Conservation (phyloP, 768 basidiomycete genomes). For the Pleurotus citrinopileatus region DNA sequence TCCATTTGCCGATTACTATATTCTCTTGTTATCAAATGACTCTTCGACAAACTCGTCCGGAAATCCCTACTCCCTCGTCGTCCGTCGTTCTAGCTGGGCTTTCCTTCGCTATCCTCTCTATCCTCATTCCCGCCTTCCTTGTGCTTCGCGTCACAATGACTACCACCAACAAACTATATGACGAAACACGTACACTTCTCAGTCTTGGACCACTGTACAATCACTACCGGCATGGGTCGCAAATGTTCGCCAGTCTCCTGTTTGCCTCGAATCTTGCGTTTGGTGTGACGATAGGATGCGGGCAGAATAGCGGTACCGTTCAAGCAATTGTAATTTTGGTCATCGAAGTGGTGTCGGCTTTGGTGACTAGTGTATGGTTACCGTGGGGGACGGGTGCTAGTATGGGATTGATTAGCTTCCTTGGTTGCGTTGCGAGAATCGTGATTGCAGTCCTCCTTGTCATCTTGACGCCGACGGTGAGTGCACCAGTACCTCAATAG, state of each 20-base stretch:
- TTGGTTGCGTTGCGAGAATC: conserved; percentile 89
- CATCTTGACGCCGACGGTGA: conserved; percentile 84
- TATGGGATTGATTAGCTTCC: conserved; percentile 94
- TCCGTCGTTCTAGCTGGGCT: conserved; percentile 79
- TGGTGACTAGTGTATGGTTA: conserved; percentile 91
- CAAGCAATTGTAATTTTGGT: conserved; percentile 90
- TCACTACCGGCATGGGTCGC: conserved; percentile 88
- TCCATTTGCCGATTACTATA: conserved; percentile 92
- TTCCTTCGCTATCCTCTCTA: conserved; percentile 76
- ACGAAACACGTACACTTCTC: conserved; percentile 90
- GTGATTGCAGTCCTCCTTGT: conserved; percentile 88
- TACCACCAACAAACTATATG: conserved; percentile 87
- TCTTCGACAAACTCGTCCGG: conserved; percentile 45
- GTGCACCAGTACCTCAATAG: conserved; percentile 25
- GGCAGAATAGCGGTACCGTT: conserved; percentile 85
- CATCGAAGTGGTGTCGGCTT: conserved; percentile 81
- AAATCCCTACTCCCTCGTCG: conserved; percentile 28
- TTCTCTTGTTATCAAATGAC: conserved; percentile 90
- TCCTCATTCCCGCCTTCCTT: conserved; percentile 72
- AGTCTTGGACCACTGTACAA: conserved; percentile 92
- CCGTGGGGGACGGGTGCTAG: conserved; percentile 97
- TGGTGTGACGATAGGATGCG: conserved; percentile 85
- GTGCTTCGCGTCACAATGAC: conserved; percentile 78
- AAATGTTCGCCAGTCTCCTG: conserved; percentile 80
- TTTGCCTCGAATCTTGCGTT: conserved; percentile 81